Evolutionary conservation across 257 asterid genomes (phyloP), one percentile per base, ranked within the genome.

Genomic region (Leonotis leonurus): DNA sequence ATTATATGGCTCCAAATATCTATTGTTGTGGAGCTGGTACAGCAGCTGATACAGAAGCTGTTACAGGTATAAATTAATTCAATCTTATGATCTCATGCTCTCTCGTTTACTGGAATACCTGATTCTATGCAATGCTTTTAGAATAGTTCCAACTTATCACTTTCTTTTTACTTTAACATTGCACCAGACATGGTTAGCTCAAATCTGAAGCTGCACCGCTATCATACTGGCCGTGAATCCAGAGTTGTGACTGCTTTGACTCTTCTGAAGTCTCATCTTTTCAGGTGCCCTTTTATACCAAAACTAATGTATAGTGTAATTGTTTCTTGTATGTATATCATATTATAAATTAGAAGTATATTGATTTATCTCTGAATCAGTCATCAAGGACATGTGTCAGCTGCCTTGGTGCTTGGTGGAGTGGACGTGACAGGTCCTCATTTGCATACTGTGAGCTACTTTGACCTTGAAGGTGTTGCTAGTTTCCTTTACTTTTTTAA

Each of bases 1-100:
- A 93, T 64, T 93, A 81, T 64, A 85, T 93, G 90, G 97, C 77
- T 60, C 84, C 81, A 37, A 79, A 79, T 66, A 79, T 79, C 10
- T 79, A 79, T 36, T 79, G 81, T 62, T 79, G 84, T 75, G 81
- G 84, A 65, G 84, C 84, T 67, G 96, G 98, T 43, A 88, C 96
- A 60, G 98, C 98, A 68, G 98, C 96, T 10, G 98, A 91, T 67
- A 91, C 96, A 0, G 96, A 91, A 78, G 98, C 96, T 46, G 96
- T 88, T 41, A 88, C 98, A 16, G 96, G 96, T 88, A 79, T 44
- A 37, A 13, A 65, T 45, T 37, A 12, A 27, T 63, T 60, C 13
- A 40, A 20, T 62, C 57, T 44, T 55, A 16, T 43, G 11, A 58
- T 55, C 3, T 68, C n/a, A 2, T 3, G 44, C 11, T 8, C 9